A percentile compares a stretch with the other conserved stretches of the same genome.
phyloP scores from a whole-genome alignment of 495 filamentous ascomycete species.

The Penicillium silybi region DNA sequence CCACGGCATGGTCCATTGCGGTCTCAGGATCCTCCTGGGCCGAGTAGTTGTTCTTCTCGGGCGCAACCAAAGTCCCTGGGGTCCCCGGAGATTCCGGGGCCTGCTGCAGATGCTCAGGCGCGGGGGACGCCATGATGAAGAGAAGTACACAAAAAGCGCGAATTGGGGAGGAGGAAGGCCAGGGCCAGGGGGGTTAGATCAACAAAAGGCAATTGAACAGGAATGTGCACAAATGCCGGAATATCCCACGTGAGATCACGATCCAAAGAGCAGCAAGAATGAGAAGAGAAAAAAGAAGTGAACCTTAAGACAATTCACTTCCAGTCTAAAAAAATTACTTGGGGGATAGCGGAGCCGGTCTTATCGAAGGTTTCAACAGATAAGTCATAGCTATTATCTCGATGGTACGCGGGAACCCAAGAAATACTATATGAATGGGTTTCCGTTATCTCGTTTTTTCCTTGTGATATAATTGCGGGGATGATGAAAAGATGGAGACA shows the following conservation, averaged over 20 bases:
- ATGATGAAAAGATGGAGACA: constrained; percentile 11
- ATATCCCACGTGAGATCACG: constrained; percentile 4
- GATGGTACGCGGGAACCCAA: constrained; percentile 1
- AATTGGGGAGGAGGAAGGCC: not conserved
- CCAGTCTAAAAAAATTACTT: not conserved
- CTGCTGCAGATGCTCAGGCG: constrained; percentile 9
- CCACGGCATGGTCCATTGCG: constrained; percentile 21
- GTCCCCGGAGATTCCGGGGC: not conserved
- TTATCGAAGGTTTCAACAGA: constrained; percentile 18
- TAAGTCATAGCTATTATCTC: not conserved
- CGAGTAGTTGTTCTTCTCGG: constrained; percentile 5
- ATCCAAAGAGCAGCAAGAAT: constrained; percentile 6
- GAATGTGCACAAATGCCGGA: not conserved
- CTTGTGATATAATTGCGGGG: constrained; percentile 9
- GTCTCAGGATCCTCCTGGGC: constrained; percentile 25
- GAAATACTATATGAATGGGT: not conserved
- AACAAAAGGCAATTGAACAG: not conserved
- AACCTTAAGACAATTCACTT: constrained; percentile 5
- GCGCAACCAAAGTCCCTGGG: not conserved
- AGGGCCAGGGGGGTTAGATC: not conserved
- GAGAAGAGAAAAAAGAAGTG: constrained; percentile 4
- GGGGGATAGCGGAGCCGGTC: constrained; percentile 13
- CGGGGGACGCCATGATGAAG: constrained; percentile 12
- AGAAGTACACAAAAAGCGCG: not conserved
- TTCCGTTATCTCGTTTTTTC: not conserved